These are phyloP conservation scores for Chenopodium berlandieri DNA, from an alignment of 148 eudicot genomes.

Conservation along the genomic window DNA sequence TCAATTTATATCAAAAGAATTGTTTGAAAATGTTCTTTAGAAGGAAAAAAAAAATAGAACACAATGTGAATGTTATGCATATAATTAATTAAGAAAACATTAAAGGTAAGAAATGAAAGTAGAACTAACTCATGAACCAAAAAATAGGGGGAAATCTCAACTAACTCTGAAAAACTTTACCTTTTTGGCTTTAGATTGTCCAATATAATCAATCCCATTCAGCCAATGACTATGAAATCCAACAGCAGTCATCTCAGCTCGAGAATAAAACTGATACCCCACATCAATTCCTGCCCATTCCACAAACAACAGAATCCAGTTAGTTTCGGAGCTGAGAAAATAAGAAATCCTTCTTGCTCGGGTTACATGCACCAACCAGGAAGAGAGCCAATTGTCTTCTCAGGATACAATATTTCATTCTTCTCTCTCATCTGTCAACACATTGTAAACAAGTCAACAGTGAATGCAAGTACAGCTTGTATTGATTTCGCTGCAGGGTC, in stretches of 20 bases:
- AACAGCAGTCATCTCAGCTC: conserved; percentile 36
- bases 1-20: not conserved
- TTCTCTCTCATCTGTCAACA: conserved; percentile 28
- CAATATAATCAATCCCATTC: conserved; percentile 35
- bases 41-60: not conserved
- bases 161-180: conserved; percentile 19
- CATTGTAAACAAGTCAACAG: not conserved
- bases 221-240: conserved; percentile 40
- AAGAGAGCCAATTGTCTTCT: conserved; percentile 25
- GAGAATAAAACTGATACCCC: conserved; percentile 36
- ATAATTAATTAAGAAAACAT: not conserved
- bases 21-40: not conserved
- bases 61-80: not conserved
- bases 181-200: conserved; percentile 14
- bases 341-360: not conserved
- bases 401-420: conserved; percentile 25
- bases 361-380: conserved; percentile 31
- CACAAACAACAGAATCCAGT: not conserved
- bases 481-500: not conserved
- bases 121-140: not conserved
- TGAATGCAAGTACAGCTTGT: not conserved
- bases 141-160: not conserved
- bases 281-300: conserved; percentile 30
- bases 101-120: not conserved
- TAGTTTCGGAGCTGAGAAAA: not conserved